Evolutionary conservation across 169 alveolate genomes (phyloP).

Genomic region (Plasmodium blacklocki): DNA sequence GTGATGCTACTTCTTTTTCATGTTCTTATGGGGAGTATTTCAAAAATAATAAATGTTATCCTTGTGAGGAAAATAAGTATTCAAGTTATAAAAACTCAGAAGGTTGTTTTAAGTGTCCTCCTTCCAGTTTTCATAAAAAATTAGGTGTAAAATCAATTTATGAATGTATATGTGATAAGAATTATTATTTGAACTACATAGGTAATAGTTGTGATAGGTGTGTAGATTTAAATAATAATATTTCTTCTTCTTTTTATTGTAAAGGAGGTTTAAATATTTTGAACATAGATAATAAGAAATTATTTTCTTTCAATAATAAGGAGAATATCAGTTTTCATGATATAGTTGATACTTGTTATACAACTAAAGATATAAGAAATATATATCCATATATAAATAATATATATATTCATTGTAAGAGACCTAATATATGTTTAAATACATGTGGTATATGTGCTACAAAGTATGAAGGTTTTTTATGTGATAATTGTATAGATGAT

Average conservation of each 20-base stretch:
- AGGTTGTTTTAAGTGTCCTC: conserved; percentile 70
- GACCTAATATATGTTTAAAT: conserved; percentile 53
- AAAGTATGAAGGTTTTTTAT: conserved; percentile 54
- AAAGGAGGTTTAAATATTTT: conserved; percentile 32
- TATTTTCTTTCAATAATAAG: conserved; percentile 41
- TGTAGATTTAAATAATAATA: conserved; percentile 11
- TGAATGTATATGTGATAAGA: conserved; percentile 53
- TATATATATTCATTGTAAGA: conserved; percentile 53
- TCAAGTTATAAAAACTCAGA: conserved; percentile 67
- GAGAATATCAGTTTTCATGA: conserved; percentile 25
- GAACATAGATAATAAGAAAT: conserved; percentile 38
- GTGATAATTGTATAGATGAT: conserved; percentile 62
- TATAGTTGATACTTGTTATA: conserved; percentile 35
- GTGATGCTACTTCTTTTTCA: conserved; percentile 3
- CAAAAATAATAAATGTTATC: conserved; percentile 45
- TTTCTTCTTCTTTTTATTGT: conserved; percentile 25
- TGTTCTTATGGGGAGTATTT: conserved; percentile 72
- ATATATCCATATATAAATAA: conserved; percentile 69
- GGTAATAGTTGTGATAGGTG: conserved; percentile 73
- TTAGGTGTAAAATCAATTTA: conserved; percentile 40
- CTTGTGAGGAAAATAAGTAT: conserved; percentile 46
- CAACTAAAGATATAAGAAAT: conserved; percentile 34
- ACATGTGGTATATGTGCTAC: conserved; percentile 69
- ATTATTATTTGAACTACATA: conserved; percentile 46
- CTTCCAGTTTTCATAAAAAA: conserved; percentile 46